A percentile compares a stretch with the other conserved stretches of the same genome.
phyloP scores from a whole-genome alignment of 306 rosid genomes.

The Neltuma alba region DNA sequence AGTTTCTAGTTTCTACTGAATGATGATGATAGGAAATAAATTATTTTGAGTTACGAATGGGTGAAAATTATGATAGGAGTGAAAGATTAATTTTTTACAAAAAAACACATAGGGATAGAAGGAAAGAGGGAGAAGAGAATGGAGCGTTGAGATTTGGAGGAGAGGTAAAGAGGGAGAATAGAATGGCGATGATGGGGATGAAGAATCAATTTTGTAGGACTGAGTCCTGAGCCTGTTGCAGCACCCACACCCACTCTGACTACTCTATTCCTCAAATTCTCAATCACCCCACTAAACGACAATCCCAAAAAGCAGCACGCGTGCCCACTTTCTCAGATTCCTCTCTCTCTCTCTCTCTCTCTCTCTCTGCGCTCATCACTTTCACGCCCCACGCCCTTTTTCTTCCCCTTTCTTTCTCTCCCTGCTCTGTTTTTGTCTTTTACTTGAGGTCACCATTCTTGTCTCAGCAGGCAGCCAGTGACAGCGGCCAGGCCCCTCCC shows the following conservation, averaged over 20 bases:
- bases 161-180: neutral
- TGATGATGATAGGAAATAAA: no score
- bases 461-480: no score
- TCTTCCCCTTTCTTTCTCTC: neutral
- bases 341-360: constrained; percentile 35
- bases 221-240: neutral
- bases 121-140: no score
- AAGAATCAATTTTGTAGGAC: constrained; percentile 24
- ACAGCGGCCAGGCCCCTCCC: neutral
- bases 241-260: constrained; percentile 21
- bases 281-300: constrained; percentile 69
- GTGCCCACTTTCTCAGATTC: constrained; percentile 79
- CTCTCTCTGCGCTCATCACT: constrained; percentile 10
- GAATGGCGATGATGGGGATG: neutral
- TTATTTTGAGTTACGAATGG: no score
- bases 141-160: no score
- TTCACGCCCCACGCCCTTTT: neutral
- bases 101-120: no score
- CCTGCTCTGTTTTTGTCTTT: constrained; percentile 13
- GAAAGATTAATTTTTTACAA: no score
- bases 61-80: no score
- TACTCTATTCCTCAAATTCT: constrained; percentile 38
- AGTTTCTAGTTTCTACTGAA: no score
- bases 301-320: constrained; percentile 78
- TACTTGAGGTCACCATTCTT: neutral